Evolutionary conservation across 495 filamentous ascomycete genomes (phyloP).

Genomic region (Bathelium albidoporum): DNA sequence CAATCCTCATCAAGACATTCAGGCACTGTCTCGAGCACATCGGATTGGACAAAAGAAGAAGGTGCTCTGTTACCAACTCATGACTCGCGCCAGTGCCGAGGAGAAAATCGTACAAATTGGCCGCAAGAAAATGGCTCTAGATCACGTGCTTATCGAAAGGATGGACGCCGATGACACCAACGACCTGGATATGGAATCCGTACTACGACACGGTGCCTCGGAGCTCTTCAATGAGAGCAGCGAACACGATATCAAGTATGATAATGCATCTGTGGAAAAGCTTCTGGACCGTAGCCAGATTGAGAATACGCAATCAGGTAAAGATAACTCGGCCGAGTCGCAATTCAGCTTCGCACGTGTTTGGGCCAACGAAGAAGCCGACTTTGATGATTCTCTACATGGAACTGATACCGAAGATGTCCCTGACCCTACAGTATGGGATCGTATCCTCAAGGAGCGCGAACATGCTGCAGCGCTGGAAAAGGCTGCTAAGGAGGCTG

Average conservation of each 20-base stretch:
- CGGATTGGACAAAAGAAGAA: constrained; percentile 93
- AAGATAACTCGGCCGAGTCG: constrained; percentile 52
- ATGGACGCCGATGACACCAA: constrained; percentile 72
- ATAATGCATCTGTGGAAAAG: constrained; percentile 68
- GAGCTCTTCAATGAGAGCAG: constrained; percentile 71
- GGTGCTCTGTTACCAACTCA: constrained; percentile 87
- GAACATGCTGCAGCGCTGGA: constrained; percentile 65
- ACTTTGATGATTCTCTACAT: constrained; percentile 47
- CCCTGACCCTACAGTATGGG: constrained; percentile 65
- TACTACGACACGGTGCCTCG: constrained; percentile 77
- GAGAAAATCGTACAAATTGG: constrained; percentile 96
- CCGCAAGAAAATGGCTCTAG: constrained; percentile 86
- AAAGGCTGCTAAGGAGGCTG: constrained; percentile 50
- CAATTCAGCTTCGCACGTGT: constrained; percentile 87
- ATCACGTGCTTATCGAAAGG: constrained; percentile 84
- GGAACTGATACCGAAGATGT: constrained; percentile 40
- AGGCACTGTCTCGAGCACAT: constrained; percentile 87
- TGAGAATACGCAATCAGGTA: constrained; percentile 55
- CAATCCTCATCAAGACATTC: constrained; percentile 96
- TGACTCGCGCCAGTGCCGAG: constrained; percentile 78
- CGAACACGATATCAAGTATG: constrained; percentile 62
- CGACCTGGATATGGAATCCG: constrained; percentile 69
- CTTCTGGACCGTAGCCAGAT: constrained; percentile 76
- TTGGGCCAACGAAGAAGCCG: constrained; percentile 72
- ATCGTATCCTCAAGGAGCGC: constrained; percentile 71